These are phyloP conservation scores for Odonthalia washingtoniensis DNA, from an alignment of 31 red algal genomes.

Conservation along the genomic window DNA sequence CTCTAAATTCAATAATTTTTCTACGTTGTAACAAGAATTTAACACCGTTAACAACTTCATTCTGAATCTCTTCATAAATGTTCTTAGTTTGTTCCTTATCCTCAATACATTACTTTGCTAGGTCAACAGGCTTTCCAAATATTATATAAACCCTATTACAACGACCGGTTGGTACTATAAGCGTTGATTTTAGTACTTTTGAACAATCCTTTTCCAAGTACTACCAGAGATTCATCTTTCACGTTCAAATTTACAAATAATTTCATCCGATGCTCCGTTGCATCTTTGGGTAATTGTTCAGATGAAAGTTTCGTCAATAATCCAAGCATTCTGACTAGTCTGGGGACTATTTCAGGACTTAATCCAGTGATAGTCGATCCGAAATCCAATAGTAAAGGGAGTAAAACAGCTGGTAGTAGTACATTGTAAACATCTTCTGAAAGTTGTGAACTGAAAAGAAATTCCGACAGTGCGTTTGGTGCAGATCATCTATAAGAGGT, in stretches of 20 bases:
- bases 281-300: neutral
- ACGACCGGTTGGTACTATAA: conserved; percentile 8
- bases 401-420: conserved; percentile 57
- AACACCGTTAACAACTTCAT: conserved; percentile 57
- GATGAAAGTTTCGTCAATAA: neutral
- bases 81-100: conserved; percentile 33
- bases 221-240: no score
- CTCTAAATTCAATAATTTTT: conserved; percentile 56
- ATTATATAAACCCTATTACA: conserved; percentile 61
- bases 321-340: conserved; percentile 48
- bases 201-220: neutral
- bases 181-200: conserved; percentile 38
- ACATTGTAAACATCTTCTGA: conserved; percentile 55
- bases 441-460: conserved; percentile 46
- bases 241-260: no score
- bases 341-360: conserved; percentile 37
- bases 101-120: conserved; percentile 46
- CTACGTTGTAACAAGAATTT: conserved; percentile 58
- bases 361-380: conserved; percentile 47
- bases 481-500: conserved; percentile 70
- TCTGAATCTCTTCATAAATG: conserved; percentile 45
- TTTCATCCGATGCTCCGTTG: neutral
- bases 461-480: conserved; percentile 65
- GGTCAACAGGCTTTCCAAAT: conserved; percentile 68
- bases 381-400: conserved; percentile 72